phyloP scores from a whole-genome alignment of 2,329 filamentous ascomycete genomes.

The Nothopassalora personata region DNA sequence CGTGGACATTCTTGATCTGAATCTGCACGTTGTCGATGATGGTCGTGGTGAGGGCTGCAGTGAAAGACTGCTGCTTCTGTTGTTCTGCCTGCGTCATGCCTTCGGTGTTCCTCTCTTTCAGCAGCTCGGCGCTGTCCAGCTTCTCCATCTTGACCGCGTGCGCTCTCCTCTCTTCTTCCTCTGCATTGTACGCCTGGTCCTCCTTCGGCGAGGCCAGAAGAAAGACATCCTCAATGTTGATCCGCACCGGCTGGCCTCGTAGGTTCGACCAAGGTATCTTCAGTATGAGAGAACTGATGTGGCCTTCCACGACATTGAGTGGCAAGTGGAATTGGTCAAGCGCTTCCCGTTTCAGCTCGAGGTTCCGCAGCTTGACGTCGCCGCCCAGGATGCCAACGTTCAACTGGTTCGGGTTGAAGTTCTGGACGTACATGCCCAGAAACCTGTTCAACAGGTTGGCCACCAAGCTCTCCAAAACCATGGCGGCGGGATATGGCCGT shows the following conservation, averaged over 20 bases:
- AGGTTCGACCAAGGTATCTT: slow-evolving; percentile 97
- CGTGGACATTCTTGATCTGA: slow-evolving; percentile 95
- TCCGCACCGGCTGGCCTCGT: slow-evolving; percentile 85
- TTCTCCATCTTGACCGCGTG: slow-evolving; percentile 99
- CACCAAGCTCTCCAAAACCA: slow-evolving; percentile 89
- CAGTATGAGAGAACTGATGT: slow-evolving; percentile 85
- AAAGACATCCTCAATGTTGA: slow-evolving; percentile 96
- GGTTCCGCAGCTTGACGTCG: slow-evolving; percentile 88
- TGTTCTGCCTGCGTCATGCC: slow-evolving; percentile 93
- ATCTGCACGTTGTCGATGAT: slow-evolving; percentile 98
- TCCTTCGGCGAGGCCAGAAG: slow-evolving; percentile 91
- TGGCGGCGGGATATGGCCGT: slow-evolving; percentile 61
- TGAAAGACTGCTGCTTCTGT: slow-evolving; percentile 96
- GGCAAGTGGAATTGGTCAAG: slow-evolving; percentile 95
- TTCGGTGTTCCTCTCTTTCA: slow-evolving; percentile 88
- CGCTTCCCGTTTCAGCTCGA: slow-evolving; percentile 89
- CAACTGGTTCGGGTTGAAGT: slow-evolving; percentile 95
- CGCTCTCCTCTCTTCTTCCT: slow-evolving; percentile 80
- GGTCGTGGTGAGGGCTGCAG: slow-evolving; percentile 86
- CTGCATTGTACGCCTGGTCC: slow-evolving; percentile 85
- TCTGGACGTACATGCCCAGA: slow-evolving; percentile 99
- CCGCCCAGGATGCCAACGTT: slow-evolving; percentile 99
- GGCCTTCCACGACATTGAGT: slow-evolving; percentile 92
- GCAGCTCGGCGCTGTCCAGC: slow-evolving; percentile 87
- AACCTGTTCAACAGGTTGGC: slow-evolving; percentile 98